phyloP scores from a whole-genome alignment of 768 basidiomycete genomes.

The Sporobolomyces roseus region DNA sequence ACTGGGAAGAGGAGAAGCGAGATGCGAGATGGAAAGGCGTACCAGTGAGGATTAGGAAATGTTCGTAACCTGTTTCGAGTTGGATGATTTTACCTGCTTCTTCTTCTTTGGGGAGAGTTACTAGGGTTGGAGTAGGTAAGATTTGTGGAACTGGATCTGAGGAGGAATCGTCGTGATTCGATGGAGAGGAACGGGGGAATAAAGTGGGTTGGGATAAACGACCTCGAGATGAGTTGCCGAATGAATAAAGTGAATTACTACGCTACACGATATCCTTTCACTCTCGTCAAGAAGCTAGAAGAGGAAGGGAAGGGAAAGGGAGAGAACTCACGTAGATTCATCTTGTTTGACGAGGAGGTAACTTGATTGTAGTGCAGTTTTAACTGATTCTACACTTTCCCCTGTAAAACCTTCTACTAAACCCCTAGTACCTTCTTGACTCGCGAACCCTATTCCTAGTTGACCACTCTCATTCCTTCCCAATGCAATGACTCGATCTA shows the following conservation, averaged over 20 bases:
- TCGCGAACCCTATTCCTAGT: conserved; percentile 30
- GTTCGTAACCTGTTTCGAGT: conserved; percentile 33
- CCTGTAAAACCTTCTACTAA: conserved; percentile 41
- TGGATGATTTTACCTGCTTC: conserved; percentile 8
- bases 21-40: neutral
- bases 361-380: conserved; percentile 11
- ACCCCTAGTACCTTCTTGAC: conserved; percentile 33
- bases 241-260: conserved; percentile 24
- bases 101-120: neutral
- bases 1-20: neutral
- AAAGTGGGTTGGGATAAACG: conserved; percentile 16
- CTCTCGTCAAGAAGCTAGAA: neutral
- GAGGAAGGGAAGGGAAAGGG: neutral
- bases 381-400: conserved; percentile 6
- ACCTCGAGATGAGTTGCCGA: conserved; percentile 28
- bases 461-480: conserved; percentile 36
- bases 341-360: conserved; percentile 22
- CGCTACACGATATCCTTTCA: neutral
- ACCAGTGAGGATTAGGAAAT: conserved; percentile 35
- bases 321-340: neutral
- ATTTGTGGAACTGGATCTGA: neutral
- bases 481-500: conserved; percentile 22
- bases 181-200: neutral
- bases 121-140: conserved; percentile 3
- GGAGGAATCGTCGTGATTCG: neutral